These are phyloP conservation scores for Kodamaea sp. DNA, from an alignment of 1,139 yeast species.

Conservation along the genomic window DNA sequence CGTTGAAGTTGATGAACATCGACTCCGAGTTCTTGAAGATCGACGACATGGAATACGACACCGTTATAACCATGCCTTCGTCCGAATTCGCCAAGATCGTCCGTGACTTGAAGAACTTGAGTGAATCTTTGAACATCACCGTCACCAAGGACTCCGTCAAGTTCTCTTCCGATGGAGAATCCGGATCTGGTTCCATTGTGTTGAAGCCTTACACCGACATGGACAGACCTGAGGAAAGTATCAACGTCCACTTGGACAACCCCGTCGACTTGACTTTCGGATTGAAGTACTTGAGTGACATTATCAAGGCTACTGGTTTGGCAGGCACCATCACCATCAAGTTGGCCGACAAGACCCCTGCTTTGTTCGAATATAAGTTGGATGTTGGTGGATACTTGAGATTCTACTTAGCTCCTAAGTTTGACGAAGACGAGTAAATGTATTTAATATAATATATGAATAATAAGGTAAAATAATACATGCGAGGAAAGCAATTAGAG, in stretches of 20 bases:
- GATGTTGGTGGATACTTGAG: constrained; percentile 88
- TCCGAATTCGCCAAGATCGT: constrained; percentile 86
- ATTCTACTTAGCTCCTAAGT: constrained; percentile 96
- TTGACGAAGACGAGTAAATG: constrained; percentile 77
- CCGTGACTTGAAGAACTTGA: constrained; percentile 80
- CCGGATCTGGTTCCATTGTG: constrained; percentile 85
- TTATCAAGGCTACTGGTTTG: constrained; percentile 86
- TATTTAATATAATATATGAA: constrained; percentile 6
- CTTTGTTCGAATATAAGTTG: constrained; percentile 88
- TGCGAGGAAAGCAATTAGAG: neutral
- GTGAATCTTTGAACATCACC: constrained; percentile 82
- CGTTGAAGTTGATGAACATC: constrained; percentile 91
- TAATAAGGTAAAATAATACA: neutral
- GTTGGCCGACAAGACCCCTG: constrained; percentile 90
- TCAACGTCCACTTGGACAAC: constrained; percentile 75
- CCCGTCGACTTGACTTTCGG: constrained; percentile 92
- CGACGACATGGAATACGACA: constrained; percentile 91
- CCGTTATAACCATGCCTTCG: constrained; percentile 85
- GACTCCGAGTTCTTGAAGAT: constrained; percentile 93
- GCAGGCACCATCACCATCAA: constrained; percentile 77
- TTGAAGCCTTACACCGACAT: constrained; percentile 82
- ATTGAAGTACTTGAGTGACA: constrained; percentile 84
- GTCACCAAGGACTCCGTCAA: constrained; percentile 93
- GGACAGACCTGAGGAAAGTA: constrained; percentile 75
- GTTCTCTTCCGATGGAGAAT: constrained; percentile 88